Evolutionary conservation across 2,329 filamentous ascomycete genomes (phyloP).

Genomic region (Colletotrichum lentis): DNA sequence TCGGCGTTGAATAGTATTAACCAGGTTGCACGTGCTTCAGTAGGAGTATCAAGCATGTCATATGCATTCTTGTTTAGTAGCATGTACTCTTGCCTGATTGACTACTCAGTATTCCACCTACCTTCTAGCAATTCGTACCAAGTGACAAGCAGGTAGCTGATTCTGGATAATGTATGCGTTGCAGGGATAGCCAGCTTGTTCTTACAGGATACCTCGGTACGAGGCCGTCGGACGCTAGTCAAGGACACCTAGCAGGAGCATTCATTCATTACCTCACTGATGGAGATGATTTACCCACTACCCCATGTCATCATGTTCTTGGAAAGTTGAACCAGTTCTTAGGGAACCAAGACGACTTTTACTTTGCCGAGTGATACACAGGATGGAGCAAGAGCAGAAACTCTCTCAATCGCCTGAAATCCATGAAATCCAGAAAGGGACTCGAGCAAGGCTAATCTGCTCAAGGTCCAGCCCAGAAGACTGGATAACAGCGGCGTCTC

Average conservation of each 20-base stretch:
- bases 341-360: not conserved
- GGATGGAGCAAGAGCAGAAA: too few species aligned
- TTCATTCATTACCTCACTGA: not conserved
- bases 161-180: too few species aligned
- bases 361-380: not conserved
- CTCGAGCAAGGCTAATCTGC: not conserved
- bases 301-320: not conserved
- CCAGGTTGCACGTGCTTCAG: too few species aligned
- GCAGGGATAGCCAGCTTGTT: not conserved
- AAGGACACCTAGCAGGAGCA: not conserved
- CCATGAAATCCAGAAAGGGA: not conserved
- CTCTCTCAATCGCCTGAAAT: too few species aligned
- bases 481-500: not conserved
- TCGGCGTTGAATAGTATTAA: too few species aligned
- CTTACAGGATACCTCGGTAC: too few species aligned
- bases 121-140: too few species aligned
- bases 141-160: too few species aligned
- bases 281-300: not conserved
- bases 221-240: not conserved
- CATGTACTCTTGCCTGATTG: too few species aligned
- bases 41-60: too few species aligned
- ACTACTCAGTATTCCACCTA: too few species aligned
- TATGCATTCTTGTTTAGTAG: too few species aligned
- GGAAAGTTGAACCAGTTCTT: not conserved
- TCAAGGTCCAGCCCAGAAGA: not conserved